Conservation (phyloP, 805 yeast genomes). For the Metschnikowia aberdeeniae region DNA sequence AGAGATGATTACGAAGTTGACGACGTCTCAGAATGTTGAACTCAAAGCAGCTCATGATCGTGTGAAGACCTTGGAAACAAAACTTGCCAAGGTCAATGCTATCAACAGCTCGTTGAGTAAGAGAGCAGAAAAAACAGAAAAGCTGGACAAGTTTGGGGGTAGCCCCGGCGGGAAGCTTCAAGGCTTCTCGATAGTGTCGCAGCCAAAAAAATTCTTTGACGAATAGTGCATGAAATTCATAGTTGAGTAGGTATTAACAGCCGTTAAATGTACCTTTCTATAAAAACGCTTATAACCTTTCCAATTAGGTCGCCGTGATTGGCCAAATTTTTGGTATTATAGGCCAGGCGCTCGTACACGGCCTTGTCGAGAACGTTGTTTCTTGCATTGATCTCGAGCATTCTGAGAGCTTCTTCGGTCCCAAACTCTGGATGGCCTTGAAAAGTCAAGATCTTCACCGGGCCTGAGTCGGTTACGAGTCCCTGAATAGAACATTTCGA, state of each 20-base stretch:
- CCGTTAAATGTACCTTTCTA: conserved; percentile 13
- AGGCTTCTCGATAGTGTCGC: conserved; percentile 37
- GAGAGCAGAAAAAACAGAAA: conserved; percentile 17
- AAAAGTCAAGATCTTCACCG: conserved; percentile 53
- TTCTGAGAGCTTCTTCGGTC: conserved; percentile 26
- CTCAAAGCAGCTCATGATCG: conserved; percentile 34
- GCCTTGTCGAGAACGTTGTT: conserved; percentile 21
- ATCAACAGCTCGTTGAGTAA: conserved; percentile 34
- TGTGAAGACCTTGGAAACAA: conserved; percentile 28
- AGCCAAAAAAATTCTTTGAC: conserved; percentile 22
- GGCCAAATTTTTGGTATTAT: conserved; percentile 26
- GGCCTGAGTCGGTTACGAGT: conserved; percentile 42
- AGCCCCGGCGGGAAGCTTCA: conserved; percentile 34
- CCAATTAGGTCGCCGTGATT: conserved; percentile 42
- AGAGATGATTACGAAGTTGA: conserved; percentile 36
- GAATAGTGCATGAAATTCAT: conserved; percentile 2
- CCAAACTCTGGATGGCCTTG: conserved; percentile 92
- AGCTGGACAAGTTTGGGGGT: conserved; percentile 3
- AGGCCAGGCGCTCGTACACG: conserved; percentile 25
- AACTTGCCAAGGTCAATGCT: conserved; percentile 25
- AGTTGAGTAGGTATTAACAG: neutral
- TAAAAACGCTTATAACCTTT: conserved; percentile 32
- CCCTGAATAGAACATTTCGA: conserved; percentile 64
- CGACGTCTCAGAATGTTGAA: conserved; percentile 33
- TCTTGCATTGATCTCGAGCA: conserved; percentile 20